Evolutionary conservation across 495 filamentous ascomycete species (phyloP), one percentile per base, ranked within the genome.

Genomic region (Tuber calosporum): DNA sequence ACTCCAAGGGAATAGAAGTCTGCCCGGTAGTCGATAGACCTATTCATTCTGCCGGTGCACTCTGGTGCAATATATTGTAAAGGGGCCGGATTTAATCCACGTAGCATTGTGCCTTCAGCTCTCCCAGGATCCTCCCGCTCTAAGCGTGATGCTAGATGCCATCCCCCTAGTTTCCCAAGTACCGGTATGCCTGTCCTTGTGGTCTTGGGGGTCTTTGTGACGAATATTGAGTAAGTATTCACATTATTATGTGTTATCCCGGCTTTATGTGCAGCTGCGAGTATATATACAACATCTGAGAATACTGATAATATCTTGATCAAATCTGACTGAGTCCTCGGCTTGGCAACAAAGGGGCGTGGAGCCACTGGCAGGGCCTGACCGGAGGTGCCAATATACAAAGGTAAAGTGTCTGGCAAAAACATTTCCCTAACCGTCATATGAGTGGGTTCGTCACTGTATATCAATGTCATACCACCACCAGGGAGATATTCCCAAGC

Each of bases 1-100:
- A 81, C 74, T n/a, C 80, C 80, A 7, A 81, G 73, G 11, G 80
- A 81, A 71, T 81, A 81, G 45, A 81, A 81, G 66, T 81, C 80
- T 9, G 80, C 74, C 4, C 80, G 79, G 62, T 81, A 81, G 71
- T 81, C 80, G 26, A 81, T 79, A 19, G 80, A 79, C 38, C 80
- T 77, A 41, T 81, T 81, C 80, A 81, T 81, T 53, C 80, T 74
- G 48, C 80, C 80, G 4, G 80, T 81, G 62, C 79, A 81, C 67
- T 81, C 80, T 17, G 80, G 80, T 7, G 80, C 80, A 42, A 81
- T 81, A 41, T 81, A 81, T 69, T 81, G 80, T 37, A 81, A 67
- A 7, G 80, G 80, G 4, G 80, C 79, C 8, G 79, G 80, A 48
- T 81, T 81, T 45, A 81, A 77, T 20, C 79, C 79, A 53, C 80